phyloP scores from a whole-genome alignment of 345 rosid genomes.

The Carallia brachiata region DNA sequence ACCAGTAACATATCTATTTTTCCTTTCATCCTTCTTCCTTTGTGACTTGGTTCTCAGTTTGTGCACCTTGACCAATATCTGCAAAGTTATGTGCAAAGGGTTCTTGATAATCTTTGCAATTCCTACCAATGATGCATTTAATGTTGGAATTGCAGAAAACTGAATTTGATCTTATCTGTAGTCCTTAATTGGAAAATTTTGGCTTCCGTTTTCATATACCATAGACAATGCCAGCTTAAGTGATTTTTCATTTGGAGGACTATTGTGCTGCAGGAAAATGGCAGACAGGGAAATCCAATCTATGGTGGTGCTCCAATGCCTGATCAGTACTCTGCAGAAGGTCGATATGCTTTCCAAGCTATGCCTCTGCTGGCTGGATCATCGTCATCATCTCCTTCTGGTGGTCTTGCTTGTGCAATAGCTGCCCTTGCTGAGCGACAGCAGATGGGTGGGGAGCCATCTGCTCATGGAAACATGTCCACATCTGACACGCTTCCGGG shows the following conservation, averaged over 20 bases:
- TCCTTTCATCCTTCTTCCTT: too few species aligned
- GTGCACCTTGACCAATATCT: too few species aligned
- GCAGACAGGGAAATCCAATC: conserved; percentile 39
- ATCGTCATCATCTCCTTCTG: conserved; percentile 66
- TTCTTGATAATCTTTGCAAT: not conserved
- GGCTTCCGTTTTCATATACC: not conserved
- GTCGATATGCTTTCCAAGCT: conserved; percentile 37
- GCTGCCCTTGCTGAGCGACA: conserved; percentile 91
- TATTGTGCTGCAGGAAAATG: conserved; percentile 55
- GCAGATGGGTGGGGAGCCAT: conserved; percentile 62
- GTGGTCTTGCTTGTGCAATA: conserved; percentile 79
- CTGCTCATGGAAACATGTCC: conserved; percentile 39
- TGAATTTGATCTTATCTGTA: not conserved
- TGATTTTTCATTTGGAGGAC: conserved; percentile 10
- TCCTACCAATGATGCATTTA: not conserved
- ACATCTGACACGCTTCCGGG: conserved; percentile 45
- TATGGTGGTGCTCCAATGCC: not conserved
- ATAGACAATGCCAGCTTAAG: not conserved
- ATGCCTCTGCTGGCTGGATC: conserved; percentile 45
- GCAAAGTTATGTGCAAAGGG: too few species aligned
- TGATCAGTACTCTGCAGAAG: conserved; percentile 39
- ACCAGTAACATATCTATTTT: too few species aligned
- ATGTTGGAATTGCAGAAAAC: not conserved
- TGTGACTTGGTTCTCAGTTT: too few species aligned
- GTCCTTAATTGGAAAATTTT: not conserved